phyloP scores from a whole-genome alignment of 2,329 filamentous ascomycete genomes.

The Clarireedia paspali region DNA sequence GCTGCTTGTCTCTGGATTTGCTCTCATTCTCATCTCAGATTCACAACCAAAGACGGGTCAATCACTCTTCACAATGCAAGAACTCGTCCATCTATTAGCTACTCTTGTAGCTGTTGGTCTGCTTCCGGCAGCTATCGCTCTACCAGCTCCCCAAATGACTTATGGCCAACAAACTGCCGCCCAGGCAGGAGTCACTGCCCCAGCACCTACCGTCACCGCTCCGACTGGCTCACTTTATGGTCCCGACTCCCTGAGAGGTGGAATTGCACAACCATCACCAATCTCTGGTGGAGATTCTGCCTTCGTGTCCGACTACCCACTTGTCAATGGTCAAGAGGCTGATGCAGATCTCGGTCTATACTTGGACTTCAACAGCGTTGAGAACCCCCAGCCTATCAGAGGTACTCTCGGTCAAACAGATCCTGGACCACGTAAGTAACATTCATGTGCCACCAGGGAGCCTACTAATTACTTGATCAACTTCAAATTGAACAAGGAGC shows the following conservation, averaged over 20 bases:
- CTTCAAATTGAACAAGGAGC: neutral
- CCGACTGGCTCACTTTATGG: conserved; percentile 36
- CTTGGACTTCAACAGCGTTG: conserved; percentile 44
- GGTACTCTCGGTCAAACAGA: conserved; percentile 41
- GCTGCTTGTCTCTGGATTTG: too few species aligned
- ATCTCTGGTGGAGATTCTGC: conserved; percentile 34
- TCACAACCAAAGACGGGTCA: too few species aligned
- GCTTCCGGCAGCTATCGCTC: conserved; percentile 9
- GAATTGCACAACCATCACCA: conserved; percentile 32
- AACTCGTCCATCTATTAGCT: neutral
- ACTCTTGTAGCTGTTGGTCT: conserved; percentile 10
- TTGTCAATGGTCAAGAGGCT: conserved; percentile 43
- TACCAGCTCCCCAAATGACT: conserved; percentile 27
- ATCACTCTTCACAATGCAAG: too few species aligned
- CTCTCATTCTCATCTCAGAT: too few species aligned
- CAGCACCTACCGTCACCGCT: conserved; percentile 32
- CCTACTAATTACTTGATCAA: too few species aligned
- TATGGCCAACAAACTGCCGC: conserved; percentile 37
- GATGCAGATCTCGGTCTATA: conserved; percentile 43
- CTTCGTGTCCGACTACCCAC: conserved; percentile 32
- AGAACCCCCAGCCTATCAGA: conserved; percentile 47
- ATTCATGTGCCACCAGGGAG: too few species aligned
- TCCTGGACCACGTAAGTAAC: conserved; percentile 36
- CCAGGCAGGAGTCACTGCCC: conserved; percentile 35
- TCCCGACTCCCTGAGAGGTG: conserved; percentile 33